Evolutionary conservation across 192 early-diverging fungal species (phyloP).

Genomic region (Gonapodya sp.): DNA sequence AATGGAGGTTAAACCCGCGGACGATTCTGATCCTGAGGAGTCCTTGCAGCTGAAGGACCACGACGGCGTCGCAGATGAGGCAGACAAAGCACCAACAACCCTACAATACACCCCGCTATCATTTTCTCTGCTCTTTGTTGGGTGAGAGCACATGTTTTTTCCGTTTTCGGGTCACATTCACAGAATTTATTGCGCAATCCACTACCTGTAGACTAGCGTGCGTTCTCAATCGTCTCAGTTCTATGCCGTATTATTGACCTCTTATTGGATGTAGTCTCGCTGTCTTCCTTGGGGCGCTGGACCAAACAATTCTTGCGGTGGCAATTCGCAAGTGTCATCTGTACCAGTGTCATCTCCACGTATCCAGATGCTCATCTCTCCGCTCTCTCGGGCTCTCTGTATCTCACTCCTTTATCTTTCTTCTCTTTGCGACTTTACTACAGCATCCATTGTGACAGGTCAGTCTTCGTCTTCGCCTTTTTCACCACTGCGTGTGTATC

Average conservation of each 20-base stretch:
- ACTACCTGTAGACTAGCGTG: not conserved
- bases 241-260: not conserved
- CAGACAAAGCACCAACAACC: too few species aligned
- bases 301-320: constrained; percentile 33
- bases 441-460: not conserved
- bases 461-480: not conserved
- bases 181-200: not conserved
- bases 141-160: not conserved
- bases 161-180: not conserved
- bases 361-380: too few species aligned
- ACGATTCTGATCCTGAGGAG: too few species aligned
- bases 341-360: too few species aligned
- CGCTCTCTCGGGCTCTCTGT: too few species aligned
- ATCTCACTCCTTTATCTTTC: not conserved
- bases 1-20: too few species aligned
- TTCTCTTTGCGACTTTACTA: too few species aligned
- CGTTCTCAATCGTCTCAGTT: not conserved
- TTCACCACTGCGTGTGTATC: not conserved
- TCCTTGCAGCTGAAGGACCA: too few species aligned
- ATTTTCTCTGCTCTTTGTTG: not conserved
- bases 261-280: constrained; percentile 10
- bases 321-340: constrained; percentile 18
- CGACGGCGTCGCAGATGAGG: too few species aligned
- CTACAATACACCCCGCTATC: not conserved
- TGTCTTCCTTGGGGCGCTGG: constrained; percentile 30